These are phyloP conservation scores for Phytomonas sp. DNA, from an alignment of 208 protist species.

Conservation along the genomic window DNA sequence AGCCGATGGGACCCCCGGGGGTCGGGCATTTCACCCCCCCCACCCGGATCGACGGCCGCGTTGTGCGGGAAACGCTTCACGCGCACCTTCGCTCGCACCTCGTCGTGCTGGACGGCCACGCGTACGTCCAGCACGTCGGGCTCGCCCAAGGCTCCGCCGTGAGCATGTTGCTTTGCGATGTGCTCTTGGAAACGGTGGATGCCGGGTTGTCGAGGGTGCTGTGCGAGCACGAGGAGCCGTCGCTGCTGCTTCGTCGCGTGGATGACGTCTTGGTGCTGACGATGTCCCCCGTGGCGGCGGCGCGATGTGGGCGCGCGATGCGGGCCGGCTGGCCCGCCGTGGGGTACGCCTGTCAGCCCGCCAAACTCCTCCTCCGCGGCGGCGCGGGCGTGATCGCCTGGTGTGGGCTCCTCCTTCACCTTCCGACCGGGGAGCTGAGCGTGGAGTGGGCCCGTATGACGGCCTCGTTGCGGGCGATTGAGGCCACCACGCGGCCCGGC, in stretches of 20 bases:
- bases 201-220: slow-evolving; percentile 15
- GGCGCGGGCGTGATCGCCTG: slow-evolving; percentile 22
- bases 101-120: slow-evolving; percentile 22
- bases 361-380: slow-evolving; percentile 18
- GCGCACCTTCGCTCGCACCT: slow-evolving; percentile 43
- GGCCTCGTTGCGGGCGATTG: slow-evolving; percentile 13
- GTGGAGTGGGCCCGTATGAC: slow-evolving; percentile 61
- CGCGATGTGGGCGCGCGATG: slow-evolving; percentile 32
- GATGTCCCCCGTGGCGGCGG: slow-evolving; percentile 35
- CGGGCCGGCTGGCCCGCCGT: slow-evolving; percentile 38
- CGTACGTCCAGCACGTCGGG: slow-evolving; percentile 41
- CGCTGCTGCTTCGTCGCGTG: slow-evolving; percentile 36
- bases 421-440: slow-evolving; percentile 29
- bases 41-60: slow-evolving; percentile 18
- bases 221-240: slow-evolving; percentile 4
- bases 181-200: slow-evolving; percentile 33
- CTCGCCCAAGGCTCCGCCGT: slow-evolving; percentile 72
- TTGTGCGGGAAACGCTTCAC: slow-evolving; percentile 23
- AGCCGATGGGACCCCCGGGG: neutral
- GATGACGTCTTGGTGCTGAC: slow-evolving; percentile 71
- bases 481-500: slow-evolving; percentile 7
- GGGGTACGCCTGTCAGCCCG: slow-evolving; percentile 34
- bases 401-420: slow-evolving; percentile 50
- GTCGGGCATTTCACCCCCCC: neutral
- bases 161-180: slow-evolving; percentile 69